These are phyloP conservation scores for Sinapis alba DNA, from an alignment of 441 rosid species.

Conservation along the genomic window DNA sequence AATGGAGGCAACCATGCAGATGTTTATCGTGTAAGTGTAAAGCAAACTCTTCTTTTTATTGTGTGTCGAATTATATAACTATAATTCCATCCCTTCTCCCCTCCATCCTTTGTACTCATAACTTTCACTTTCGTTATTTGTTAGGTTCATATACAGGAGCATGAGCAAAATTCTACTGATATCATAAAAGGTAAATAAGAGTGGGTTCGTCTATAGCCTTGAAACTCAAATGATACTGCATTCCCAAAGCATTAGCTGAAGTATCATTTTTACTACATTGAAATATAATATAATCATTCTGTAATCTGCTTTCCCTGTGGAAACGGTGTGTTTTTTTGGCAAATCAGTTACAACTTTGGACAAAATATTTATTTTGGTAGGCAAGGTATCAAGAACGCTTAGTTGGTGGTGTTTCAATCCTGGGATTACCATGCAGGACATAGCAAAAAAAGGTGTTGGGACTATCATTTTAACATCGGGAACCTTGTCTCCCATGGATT, in stretches of 20 bases:
- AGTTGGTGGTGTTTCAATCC: constrained; percentile 99
- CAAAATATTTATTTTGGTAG: constrained; percentile 47
- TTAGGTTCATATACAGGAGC: constrained; percentile 92
- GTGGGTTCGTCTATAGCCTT: constrained; percentile 12
- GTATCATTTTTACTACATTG: constrained; percentile 5
- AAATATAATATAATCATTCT: not conserved
- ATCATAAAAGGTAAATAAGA: constrained; percentile 57
- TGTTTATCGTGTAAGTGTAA: constrained; percentile 76
- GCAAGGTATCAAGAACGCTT: constrained; percentile 79
- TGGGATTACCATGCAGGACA: constrained; percentile 92
- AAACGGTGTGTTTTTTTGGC: not conserved
- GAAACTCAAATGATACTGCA: constrained; percentile 6
- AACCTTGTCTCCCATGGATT: constrained; percentile 93
- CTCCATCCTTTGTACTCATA: not conserved
- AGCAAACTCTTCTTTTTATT: constrained; percentile 22
- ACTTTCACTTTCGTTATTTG: constrained; percentile 14
- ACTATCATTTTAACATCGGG: constrained; percentile 95
- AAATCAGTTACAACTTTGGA: constrained; percentile 11
- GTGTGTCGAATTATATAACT: not conserved
- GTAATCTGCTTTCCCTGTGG: constrained; percentile 4
- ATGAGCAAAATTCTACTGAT: constrained; percentile 59
- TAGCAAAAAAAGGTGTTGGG: constrained; percentile 72
- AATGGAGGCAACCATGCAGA: constrained; percentile 61
- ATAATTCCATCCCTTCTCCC: no score
- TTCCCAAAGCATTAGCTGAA: constrained; percentile 12